Conservation (phyloP, 108 stramenopile genomes). For the Cylindrotheca fusiformis region DNA sequence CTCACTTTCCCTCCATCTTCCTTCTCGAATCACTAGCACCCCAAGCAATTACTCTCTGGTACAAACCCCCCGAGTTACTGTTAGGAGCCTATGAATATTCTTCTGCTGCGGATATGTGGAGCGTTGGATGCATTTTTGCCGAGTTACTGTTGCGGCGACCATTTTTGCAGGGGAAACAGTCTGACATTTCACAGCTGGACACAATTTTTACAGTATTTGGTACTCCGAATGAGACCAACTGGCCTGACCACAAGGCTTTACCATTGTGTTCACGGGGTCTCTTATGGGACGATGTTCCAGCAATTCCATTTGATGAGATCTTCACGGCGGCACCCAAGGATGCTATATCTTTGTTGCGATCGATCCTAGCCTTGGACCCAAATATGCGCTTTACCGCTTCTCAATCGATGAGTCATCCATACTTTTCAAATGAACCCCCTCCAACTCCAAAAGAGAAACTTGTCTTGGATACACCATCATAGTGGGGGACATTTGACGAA, state of each 20-base stretch:
- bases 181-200: constrained; percentile 81
- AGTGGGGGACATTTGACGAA: too few species aligned
- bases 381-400: constrained; percentile 83
- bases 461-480: constrained; percentile 36
- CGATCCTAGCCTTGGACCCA: constrained; percentile 82
- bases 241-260: constrained; percentile 82
- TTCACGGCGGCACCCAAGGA: constrained; percentile 86
- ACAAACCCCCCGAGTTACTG: constrained; percentile 93
- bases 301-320: constrained; percentile 86
- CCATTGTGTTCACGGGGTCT: constrained; percentile 72
- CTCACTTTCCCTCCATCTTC: neutral
- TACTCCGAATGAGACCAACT: constrained; percentile 84
- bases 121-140: constrained; percentile 94
- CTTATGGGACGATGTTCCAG: constrained; percentile 74
- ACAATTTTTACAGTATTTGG: constrained; percentile 89
- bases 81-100: constrained; percentile 90
- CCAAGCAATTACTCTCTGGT: constrained; percentile 95
- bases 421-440: constrained; percentile 86
- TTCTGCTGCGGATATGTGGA: constrained; percentile 93
- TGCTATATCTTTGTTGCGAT: constrained; percentile 75
- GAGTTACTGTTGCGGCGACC: constrained; percentile 85
- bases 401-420: constrained; percentile 82
- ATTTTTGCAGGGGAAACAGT: constrained; percentile 83
- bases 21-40: too few species aligned
- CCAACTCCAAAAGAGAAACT: constrained; percentile 83